Base-by-base conservation (phyloP, 2,329 filamentous ascomycete species). In the Pyrenophora teres region DNA sequence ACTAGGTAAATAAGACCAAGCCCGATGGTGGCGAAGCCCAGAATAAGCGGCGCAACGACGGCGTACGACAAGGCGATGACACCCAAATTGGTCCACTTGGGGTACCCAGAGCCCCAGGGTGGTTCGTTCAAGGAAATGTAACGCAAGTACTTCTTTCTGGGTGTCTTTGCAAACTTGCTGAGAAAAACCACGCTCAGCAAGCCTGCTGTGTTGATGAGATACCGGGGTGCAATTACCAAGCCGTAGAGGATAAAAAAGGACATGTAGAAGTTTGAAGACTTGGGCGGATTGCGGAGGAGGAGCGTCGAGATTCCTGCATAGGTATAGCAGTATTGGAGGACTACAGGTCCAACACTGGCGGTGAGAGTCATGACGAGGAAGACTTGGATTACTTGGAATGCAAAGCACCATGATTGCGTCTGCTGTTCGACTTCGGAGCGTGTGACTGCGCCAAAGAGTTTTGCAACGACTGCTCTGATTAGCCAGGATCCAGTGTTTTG, bases 161-260 rank as follows among this genome's bases (percentile, higher is more conserved):
- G 78, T 0, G 77, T 79, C 66, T 76, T 78, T 49, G 66, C 68
- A 27, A 75, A 70, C 43, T 93, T 84, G 44, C 83, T 89, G 56
- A 97, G 91, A 3, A 97, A 80, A 43, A 92, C 91, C 2, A 96
- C 87, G 67, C 96, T 80, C 71, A 91, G 93, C 43, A 93, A 76
- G 52, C 93, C 86, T 2, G 87, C 84, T 27, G 97, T 81, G 70
- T 97, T 97, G 46, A 95, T 80, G 15, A 93, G 65, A 2, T 67
- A 68, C 10, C 69, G 60, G 13, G 68, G 57, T 27, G 67, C 67
- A 1, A 64, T 58, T 0, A 68, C 70, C 5, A 70, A 64, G 46
- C 93, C 95, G 73, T 97, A 92, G 4, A 99, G 83, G 39, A 97
- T 84, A 62, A 99, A 95, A 77, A 97, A 99, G 1, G 87, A 90